Evolutionary conservation across 805 yeast genomes (phyloP), one percentile per base, ranked within the genome.

Genomic region (Hanseniaspora clermontiae): DNA sequence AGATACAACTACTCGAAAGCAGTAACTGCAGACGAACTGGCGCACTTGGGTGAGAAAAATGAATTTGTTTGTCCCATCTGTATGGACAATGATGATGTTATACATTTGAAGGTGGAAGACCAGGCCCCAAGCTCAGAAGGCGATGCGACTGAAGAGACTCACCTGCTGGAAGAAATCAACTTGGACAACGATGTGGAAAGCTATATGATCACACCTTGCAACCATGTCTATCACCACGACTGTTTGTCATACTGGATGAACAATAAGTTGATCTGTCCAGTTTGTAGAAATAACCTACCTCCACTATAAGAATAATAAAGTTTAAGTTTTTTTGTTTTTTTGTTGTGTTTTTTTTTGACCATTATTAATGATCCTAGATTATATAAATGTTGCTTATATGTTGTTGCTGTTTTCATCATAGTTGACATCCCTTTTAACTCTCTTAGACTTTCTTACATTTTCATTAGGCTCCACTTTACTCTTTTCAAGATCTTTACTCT

Each of bases 171-270:
- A 17, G 54, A 49, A 11, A 17, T 36, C 17, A 57, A 49, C 27
- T 4, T 15, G 12, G 40, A 43, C 10, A 53, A 34, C 5, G 56
- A 49, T 50, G 36, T 58, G 27, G 72, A 79, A 61, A 69, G 72
- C 12, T 84, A 82, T 63, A 84, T 86, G 93, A 79, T 88, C 3
- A 87, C 97, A 0, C 97, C 97, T 1, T 90, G 97, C 68, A 75
- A 81, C 43, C 97, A 90, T 67, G 80, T 88, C 10, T 91, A 89
- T 77, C 97, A 90, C 65, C 77, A 87, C 1, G 82, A 78, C n/a
- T 90, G 97, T 70, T 72, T 91, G 60, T 95, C 87, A 65, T 80
- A 78, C 60, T 91, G 97, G 97, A 88, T 91, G 96, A 79, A 82
- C 66, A 85, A 87, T 66, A 87, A 89, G 63, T 70, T 91, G 51